phyloP scores from a whole-genome alignment of 257 asterid species.

The Striga asiatica region DNA sequence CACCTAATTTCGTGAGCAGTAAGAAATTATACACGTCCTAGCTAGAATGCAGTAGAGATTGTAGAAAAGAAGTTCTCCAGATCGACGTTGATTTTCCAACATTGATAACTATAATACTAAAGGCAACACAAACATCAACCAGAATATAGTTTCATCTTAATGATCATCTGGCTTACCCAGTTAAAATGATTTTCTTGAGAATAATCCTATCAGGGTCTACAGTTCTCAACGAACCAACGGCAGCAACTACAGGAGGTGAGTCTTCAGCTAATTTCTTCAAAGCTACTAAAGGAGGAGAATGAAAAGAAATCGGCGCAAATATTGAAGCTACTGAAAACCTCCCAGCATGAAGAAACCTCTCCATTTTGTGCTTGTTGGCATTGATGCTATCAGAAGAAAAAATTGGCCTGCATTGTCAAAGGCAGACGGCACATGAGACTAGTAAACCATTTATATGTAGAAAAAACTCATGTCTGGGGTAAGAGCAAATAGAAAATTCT shows the following conservation, averaged over 20 bases:
- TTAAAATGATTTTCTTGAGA: constrained; percentile 79
- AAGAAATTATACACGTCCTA: too few species aligned
- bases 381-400: constrained; percentile 69
- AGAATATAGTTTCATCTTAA: neutral
- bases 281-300: constrained; percentile 69
- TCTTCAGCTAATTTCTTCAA: constrained; percentile 52
- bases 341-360: constrained; percentile 94
- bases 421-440: constrained; percentile 6
- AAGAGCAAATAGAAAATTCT: too few species aligned
- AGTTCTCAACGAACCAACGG: constrained; percentile 72
- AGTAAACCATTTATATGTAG: neutral
- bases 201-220: constrained; percentile 75
- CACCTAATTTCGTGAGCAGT: too few species aligned
- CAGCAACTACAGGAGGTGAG: constrained; percentile 57
- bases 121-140: neutral
- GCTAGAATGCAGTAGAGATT: neutral
- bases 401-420: constrained; percentile 54
- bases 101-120: neutral
- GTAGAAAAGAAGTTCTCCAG: neutral
- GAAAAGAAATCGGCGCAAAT: constrained; percentile 78
- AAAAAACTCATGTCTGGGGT: too few species aligned
- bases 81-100: neutral
- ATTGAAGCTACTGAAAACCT: constrained; percentile 75
- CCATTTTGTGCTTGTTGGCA: constrained; percentile 89
- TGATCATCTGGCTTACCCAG: constrained; percentile 52